Conservation (phyloP, 345 rosid genomes). For the Lepidium africanum region DNA sequence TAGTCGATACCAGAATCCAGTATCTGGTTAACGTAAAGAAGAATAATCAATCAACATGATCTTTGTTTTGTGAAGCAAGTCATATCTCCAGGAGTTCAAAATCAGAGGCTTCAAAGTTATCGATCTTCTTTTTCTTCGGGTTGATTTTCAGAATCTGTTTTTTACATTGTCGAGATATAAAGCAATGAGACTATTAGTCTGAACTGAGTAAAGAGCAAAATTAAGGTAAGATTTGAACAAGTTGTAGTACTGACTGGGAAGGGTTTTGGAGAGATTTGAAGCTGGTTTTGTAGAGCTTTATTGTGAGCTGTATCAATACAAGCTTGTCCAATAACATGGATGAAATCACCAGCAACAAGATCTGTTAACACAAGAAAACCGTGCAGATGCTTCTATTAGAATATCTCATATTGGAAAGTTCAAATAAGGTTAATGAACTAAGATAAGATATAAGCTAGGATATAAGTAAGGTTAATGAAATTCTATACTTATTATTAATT, state of each 20-base stretch:
- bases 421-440: too few species aligned
- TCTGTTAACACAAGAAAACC: conserved; percentile 33
- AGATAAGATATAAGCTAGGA: too few species aligned
- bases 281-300: conserved; percentile 66
- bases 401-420: too few species aligned
- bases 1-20: too few species aligned
- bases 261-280: conserved; percentile 71
- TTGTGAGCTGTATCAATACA: conserved; percentile 51
- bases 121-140: conserved; percentile 63
- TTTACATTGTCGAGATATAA: not conserved
- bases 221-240: not conserved
- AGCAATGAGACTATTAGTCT: not conserved
- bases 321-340: conserved; percentile 67
- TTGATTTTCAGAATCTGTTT: conserved; percentile 78
- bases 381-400: not conserved
- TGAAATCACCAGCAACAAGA: conserved; percentile 73
- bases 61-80: conserved; percentile 37
- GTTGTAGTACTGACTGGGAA: conserved; percentile 58
- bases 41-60: not conserved
- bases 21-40: not conserved
- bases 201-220: not conserved
- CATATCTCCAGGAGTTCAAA: conserved; percentile 49
- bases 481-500: too few species aligned
- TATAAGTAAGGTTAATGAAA: too few species aligned
- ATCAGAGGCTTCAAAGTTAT: conserved; percentile 61